These are phyloP conservation scores for Primulina huaijiensis DNA, from an alignment of 257 asterid genomes.

Conservation along the genomic window DNA sequence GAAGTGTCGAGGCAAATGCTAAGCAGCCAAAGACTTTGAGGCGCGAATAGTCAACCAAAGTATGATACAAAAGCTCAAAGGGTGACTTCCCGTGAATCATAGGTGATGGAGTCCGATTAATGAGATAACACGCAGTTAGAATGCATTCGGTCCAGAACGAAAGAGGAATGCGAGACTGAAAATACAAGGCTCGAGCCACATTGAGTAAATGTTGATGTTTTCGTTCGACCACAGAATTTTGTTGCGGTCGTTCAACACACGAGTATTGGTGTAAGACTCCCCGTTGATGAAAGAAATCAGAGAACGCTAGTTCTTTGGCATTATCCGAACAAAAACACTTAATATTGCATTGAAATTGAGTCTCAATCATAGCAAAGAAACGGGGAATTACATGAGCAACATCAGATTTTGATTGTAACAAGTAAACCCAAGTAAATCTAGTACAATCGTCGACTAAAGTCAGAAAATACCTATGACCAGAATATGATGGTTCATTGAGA, in stretches of 20 bases:
- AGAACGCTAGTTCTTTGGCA: not conserved
- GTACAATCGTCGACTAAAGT: not conserved
- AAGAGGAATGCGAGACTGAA: not conserved
- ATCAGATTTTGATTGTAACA: not conserved
- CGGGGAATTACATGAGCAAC: not conserved
- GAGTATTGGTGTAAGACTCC: not conserved
- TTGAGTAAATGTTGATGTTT: not conserved
- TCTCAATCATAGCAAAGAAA: not conserved
- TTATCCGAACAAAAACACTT: not conserved
- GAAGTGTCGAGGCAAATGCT: too few relatives aligned
- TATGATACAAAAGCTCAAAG: not conserved
- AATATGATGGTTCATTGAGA: too few relatives aligned
- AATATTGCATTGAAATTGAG: not conserved
- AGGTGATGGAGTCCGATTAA: not conserved
- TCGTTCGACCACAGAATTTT: not conserved
- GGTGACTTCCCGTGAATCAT: not conserved
- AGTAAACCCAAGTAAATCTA: not conserved
- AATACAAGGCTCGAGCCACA: too few relatives aligned
- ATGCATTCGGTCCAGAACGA: not conserved
- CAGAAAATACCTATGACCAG: too few relatives aligned
- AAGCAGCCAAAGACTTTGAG: not conserved
- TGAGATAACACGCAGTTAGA: not conserved
- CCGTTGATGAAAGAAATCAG: not conserved
- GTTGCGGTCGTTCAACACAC: not conserved
- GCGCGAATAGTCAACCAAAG: not conserved